A percentile compares a stretch with the other conserved stretches of the same genome.
phyloP scores from a whole-genome alignment of 2,329 filamentous ascomycete species.

The Huntiella moniliformis region DNA sequence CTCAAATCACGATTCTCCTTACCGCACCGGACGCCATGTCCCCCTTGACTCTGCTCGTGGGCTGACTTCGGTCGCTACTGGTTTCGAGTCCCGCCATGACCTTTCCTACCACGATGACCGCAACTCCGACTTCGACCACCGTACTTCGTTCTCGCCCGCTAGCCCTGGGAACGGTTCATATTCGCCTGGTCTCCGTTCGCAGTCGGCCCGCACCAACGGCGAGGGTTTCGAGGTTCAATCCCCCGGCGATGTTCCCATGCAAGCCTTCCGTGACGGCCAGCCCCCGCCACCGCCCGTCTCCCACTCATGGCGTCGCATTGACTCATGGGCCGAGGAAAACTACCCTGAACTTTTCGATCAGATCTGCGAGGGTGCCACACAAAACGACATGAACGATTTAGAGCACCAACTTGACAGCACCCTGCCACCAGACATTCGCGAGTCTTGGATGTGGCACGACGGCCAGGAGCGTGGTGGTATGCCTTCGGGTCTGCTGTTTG shows the following conservation, averaged over 20 bases:
- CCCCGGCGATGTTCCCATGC: constrained; percentile 83
- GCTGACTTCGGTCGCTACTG: constrained; percentile 75
- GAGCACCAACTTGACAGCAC: constrained; percentile 93
- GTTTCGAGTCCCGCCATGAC: constrained; percentile 73
- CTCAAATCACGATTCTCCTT: constrained; percentile 81
- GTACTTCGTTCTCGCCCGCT: constrained; percentile 24
- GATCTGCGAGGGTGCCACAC: constrained; percentile 74
- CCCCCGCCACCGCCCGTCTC: constrained; percentile 73
- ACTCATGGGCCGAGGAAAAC: constrained; percentile 83
- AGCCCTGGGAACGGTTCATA: constrained; percentile 53
- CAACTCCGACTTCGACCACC: constrained; percentile 18
- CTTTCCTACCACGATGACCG: constrained; percentile 48
- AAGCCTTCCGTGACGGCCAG: constrained; percentile 79
- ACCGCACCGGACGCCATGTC: constrained; percentile 76
- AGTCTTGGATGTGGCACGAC: constrained; percentile 79
- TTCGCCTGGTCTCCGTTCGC: constrained; percentile 75
- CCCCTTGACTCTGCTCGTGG: constrained; percentile 69
- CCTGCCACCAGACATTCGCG: constrained; percentile 78
- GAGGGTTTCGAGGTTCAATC: constrained; percentile 51
- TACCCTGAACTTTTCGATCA: constrained; percentile 92
- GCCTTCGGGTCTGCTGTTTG: constrained; percentile 83
- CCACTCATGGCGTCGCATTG: constrained; percentile 90
- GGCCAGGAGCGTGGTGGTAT: constrained; percentile 88
- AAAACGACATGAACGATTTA: constrained; percentile 89
- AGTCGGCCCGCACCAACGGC: constrained; percentile 45